phyloP scores from a whole-genome alignment of 495 filamentous ascomycete genomes.

The Tuber indicum region DNA sequence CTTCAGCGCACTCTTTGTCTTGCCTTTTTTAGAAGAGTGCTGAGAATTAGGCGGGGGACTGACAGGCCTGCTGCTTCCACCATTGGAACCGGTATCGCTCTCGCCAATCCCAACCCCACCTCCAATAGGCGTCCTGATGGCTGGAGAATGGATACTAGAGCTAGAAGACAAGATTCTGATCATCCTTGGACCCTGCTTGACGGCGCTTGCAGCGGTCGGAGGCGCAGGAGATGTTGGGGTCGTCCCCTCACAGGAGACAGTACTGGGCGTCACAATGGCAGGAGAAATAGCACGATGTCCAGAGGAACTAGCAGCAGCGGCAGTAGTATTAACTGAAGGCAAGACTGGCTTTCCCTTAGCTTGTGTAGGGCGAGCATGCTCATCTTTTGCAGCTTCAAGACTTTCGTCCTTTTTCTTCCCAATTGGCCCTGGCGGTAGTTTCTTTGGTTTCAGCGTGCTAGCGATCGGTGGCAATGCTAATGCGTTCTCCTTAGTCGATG shows the following conservation, averaged over 20 bases:
- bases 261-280: not conserved
- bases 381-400: conserved; percentile 41
- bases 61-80: conserved; percentile 31
- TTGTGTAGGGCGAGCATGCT: conserved; percentile 3
- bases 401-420: conserved; percentile 38
- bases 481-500: conserved; percentile 18
- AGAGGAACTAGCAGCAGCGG: not conserved
- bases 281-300: not conserved
- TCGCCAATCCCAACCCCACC: conserved; percentile 16
- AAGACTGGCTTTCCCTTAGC: not conserved
- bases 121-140: conserved; percentile 16
- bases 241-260: not conserved
- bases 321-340: conserved; percentile 3
- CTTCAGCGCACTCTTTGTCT: conserved; percentile 84
- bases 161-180: conserved; percentile 33
- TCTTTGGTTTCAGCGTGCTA: conserved; percentile 19
- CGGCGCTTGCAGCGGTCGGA: not conserved
- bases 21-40: conserved; percentile 43
- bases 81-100: conserved; percentile 34
- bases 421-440: conserved; percentile 19
- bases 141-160: not conserved
- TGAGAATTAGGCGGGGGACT: conserved; percentile 15
- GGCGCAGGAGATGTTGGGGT: conserved; percentile 2
- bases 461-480: conserved; percentile 10
- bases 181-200: conserved; percentile 22